Base-by-base conservation (phyloP, 345 rosid genomes). In the Hirschfeldia incana region DNA sequence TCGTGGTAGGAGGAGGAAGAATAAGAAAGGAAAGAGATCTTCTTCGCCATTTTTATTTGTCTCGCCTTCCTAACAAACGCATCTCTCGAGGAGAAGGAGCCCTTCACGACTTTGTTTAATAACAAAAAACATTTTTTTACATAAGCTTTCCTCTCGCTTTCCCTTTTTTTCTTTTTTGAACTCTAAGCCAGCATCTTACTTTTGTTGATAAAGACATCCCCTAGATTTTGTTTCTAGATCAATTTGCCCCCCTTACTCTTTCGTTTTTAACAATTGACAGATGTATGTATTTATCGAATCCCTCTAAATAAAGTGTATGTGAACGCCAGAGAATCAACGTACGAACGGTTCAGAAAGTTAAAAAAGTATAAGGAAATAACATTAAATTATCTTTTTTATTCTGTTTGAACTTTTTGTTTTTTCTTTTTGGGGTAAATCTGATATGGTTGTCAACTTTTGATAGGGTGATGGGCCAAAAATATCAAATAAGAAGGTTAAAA, bases 71-170 rank as follows among this genome's bases (percentile, higher is more conserved):
- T 79, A 21, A 21, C 84, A 2, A 85, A 84, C 88, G 88, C 89
- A 82, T 80, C 89, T 83, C 80, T 59, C 73, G 46, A 44, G 29
- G 65, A 66, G 44, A 58, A 74, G 21, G 21, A 21, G 21, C 21
- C 85, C 70, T 82, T 87, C 89, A 84, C 89, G 87, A 75, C 88
- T 83, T 79, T 33, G 7, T 33, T 36, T 36, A 33, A 65, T 62
- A 2, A 46, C 29, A 16, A 34, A 65, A 46, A 65, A 65, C 21
- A 21, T 0, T 21, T 16, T 65, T 49, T 36, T 34, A 34, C 42
- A n/a, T 2, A 30, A 30, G 30, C 21, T 36, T 36, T 65, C 36
- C 6, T 4, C 11, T 32, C 16, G 42, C 57, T 32, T 4, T 42
- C 8, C 10, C 33, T 15, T 72, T 49, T 30, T 72, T 49, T 33